Evolutionary conservation across 805 yeast species (phyloP), one percentile per base, ranked within the genome.

Genomic region (Starmerella floricola): DNA sequence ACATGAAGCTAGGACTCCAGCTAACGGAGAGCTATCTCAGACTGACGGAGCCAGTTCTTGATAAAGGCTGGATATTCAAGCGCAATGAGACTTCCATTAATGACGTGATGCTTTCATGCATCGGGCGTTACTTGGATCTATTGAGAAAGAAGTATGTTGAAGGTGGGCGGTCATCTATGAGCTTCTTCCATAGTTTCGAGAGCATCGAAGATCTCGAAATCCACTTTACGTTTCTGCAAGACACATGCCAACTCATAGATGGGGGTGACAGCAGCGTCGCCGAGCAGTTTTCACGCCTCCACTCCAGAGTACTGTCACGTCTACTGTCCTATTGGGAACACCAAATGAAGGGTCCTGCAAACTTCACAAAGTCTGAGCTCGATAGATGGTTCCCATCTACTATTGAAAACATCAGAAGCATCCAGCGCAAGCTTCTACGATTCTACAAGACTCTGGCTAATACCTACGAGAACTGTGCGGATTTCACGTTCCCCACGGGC

Each of bases 151-250:
- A 88, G 59, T 68, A 87, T 38, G 64, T 85, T 36, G 94, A 85
- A 52, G 75, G 86, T 45, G 77, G 86, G 0, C 72, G 74, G 43
- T 68, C 74, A 3, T 47, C 58, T 8, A 55, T 55, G 48, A 48
- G 56, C 31, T 72, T 79, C 12, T 82, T 83, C 63, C 72, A 86
- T 52, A 81, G 94, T 0, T 84, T 83, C 60, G 84, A 84, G 55
- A 96, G 84, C 54, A 87, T 95, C 1, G 98, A 88, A 51, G 86
- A 81, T 55, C 65, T 91, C 37, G 93, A 85, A 54, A 73, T 69
- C 41, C 82, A 82, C 34, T 91, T 94, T 87, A 69, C 71, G 24
- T 77, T 79, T 52, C 65, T 91, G 50, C 81, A 74, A 52, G 76
- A 77, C 52, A 69, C 84, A 28, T 95, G 96, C 12, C 73, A 71